Percentiles rank a stretch among this genome's conserved stretches.
Conservation (phyloP, 2,329 filamentous ascomycete genomes). For the Hymenoscyphus repandus region DNA sequence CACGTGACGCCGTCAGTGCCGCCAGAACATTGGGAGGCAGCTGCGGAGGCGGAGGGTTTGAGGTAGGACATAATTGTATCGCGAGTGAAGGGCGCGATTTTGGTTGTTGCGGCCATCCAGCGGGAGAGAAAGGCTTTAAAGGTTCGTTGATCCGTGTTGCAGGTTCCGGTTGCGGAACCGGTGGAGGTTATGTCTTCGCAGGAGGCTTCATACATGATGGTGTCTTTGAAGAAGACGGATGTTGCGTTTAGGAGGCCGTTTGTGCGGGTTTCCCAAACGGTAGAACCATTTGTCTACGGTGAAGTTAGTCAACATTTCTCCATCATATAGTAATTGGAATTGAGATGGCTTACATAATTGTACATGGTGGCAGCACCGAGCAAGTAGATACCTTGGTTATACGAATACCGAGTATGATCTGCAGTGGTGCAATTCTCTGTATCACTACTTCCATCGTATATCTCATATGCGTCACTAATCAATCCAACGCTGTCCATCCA, state of each 20-base stretch:
- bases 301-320: too few relatives aligned
- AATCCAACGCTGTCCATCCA: constrained; percentile 57
- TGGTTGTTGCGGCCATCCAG: constrained; percentile 57
- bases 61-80: constrained; percentile 49
- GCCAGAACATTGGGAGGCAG: constrained; percentile 39
- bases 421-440: constrained; percentile 51
- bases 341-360: constrained; percentile 40
- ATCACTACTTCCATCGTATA: constrained; percentile 58
- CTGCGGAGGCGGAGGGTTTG: constrained; percentile 49
- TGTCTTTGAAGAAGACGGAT: constrained; percentile 49
- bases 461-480: constrained; percentile 46
- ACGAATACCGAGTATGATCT: constrained; percentile 60
- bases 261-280: constrained; percentile 51
- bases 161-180: constrained; percentile 39
- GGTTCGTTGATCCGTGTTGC: constrained; percentile 55
- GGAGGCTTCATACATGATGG: constrained; percentile 57
- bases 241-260: constrained; percentile 49
- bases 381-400: constrained; percentile 63
- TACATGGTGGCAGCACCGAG: constrained; percentile 47
- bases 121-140: constrained; percentile 59
- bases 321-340: too few relatives aligned
- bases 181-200: constrained; percentile 45
- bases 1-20: constrained; percentile 54
- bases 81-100: constrained; percentile 57
- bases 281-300: constrained; percentile 25